A percentile compares a stretch with the other conserved stretches of the same genome.
Evolutionary conservation across 2,329 filamentous ascomycete genomes (phyloP).

Genomic region (Scleromitrula shiraiana): DNA sequence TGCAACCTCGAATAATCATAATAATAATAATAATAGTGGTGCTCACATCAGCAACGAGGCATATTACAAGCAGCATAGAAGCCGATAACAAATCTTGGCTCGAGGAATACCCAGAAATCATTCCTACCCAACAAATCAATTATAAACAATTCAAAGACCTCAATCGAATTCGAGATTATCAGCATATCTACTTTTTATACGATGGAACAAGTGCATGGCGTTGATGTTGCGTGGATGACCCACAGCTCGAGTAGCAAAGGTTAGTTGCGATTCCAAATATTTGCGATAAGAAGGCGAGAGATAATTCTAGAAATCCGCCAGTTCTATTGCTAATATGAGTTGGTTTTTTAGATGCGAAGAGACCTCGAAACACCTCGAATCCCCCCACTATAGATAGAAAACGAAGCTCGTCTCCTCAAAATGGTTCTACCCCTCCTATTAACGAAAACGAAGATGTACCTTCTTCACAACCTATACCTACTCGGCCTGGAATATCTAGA

Average conservation of each 20-base stretch:
- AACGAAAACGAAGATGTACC: not conserved
- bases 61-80: not conserved
- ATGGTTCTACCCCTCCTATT: not conserved
- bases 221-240: slow-evolving; percentile 31
- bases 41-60: slow-evolving; percentile 9
- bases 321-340: not conserved
- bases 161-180: not conserved
- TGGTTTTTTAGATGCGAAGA: not conserved
- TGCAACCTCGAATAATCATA: not conserved
- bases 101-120: not conserved
- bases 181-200: slow-evolving; percentile 1
- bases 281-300: slow-evolving; percentile 24
- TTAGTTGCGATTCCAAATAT: slow-evolving; percentile 15
- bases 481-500: slow-evolving; percentile 21
- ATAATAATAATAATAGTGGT: no score
- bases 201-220: slow-evolving; percentile 30
- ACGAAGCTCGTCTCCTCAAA: not conserved
- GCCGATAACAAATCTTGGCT: slow-evolving; percentile 1
- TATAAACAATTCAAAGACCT: not conserved
- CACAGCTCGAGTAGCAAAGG: slow-evolving; percentile 25
- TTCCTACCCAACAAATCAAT: not conserved
- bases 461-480: slow-evolving; percentile 2
- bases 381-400: not conserved
- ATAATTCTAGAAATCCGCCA: not conserved
- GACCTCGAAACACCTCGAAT: slow-evolving; percentile 5